Base-by-base conservation (phyloP, 495 filamentous ascomycete genomes). In the Cetradonia linearis region DNA sequence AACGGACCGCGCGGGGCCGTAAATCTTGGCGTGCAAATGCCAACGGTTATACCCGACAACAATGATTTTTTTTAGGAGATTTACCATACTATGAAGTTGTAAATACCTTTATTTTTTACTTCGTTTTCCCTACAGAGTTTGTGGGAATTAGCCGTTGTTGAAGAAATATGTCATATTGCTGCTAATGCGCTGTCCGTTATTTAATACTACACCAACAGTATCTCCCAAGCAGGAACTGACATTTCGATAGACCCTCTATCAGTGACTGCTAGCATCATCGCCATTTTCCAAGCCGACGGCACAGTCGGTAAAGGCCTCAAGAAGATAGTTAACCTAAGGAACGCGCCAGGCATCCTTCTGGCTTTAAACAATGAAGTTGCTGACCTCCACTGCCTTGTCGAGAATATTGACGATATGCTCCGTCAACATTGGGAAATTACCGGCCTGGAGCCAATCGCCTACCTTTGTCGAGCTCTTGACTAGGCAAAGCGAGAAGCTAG, bases 361-460 rank as follows among this genome's bases (percentile, higher is more conserved):
- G 42, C 44, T 28, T 42, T 58, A 1, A 62, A 52, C 23, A 62
- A 62, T 20, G 60, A 62, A 31, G 60, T 58, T 33, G 42, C 60
- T 13, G 60, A 62, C 36, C 23, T 62, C 13, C n/a, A 58, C 4
- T 30, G 7, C 55, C n/a, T 62, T 6, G 33, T 58, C 14, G 31
- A 38, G 27, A 55, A 58, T n/a, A 18, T 53, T 31, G 20, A 58
- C 25, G 34, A 52, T 37, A 10, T 50, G 10, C 31, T 62, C 14
- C 55, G 44, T n/a, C 30, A 36, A 10, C 27, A 48, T 16, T 1
- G 30, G 18, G 40, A 58, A 34, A 25, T 7, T 14, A 25, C 2
- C n/a, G 11, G n/a, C 18, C 25, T 5, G n/a, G 50, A 34, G 8
- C 28, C 50, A 10, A 33, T 33, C 2, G 30, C n/a, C 9, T 20